Base-by-base conservation (phyloP, 441 rosid species). In the Gossypium schwendimanii region DNA sequence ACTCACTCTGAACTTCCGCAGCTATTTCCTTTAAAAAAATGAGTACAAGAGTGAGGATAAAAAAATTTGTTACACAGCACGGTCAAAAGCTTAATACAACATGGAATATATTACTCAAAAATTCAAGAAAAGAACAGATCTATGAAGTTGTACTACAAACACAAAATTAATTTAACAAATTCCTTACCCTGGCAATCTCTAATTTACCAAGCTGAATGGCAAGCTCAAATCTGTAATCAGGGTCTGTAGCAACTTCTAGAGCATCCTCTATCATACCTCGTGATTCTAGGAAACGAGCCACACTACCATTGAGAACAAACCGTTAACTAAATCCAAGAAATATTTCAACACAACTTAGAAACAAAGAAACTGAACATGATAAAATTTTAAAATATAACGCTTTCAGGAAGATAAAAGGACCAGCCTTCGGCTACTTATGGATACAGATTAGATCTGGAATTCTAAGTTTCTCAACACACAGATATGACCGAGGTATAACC, bases 241-340 rank as follows among this genome's bases (percentile, higher is more conserved):
- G 92, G 59, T 93, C 99, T 11, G 96, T 90, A 62, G 99, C 98
- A 76, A 91, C 97, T 78, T 95, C 97, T 71, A 95, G 79, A 71
- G 99, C 99, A 78, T 89, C 89, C 81, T 95, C 98, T 69, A 87
- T 78, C 99, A 93, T 95, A 62, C 97, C 97, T 58, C 99, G 92
- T 59, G 99, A 89, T 82, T 94, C 99, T 91, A 94, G 81, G 88
- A 94, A 94, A 63, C 76, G 97, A 64, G 99, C 99, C 85, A 94
- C 98, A 76, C 99, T 94, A 77, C 76, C 77, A 82, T 73, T 44
- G 61, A 59, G 20, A 78, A 76, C 50, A 73, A 75, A 71, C 65
- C 70, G 62, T 53, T 62, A 26, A 73, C 62, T 33, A 72, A 45
- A 65, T 26, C 44, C 61, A 70, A 77, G 74, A 61, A 63, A 52